Percentiles rank a stretch among this genome's conserved stretches.
Evolutionary conservation across 169 alveolate species (phyloP).

Genomic region (Plasmodium malariae): DNA sequence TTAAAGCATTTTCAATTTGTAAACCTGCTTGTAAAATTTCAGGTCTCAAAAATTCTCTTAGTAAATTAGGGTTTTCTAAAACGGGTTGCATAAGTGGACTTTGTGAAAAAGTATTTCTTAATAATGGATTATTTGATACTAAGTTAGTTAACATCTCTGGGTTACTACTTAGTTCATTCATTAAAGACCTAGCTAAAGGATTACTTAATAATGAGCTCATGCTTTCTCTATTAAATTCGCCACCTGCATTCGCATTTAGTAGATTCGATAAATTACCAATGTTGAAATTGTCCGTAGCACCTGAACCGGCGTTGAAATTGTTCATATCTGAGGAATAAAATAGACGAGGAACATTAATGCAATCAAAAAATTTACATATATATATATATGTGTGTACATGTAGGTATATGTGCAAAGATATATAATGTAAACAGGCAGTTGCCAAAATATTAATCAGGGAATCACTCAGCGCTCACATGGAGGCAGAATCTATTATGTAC

Average conservation of each 20-base stretch:
- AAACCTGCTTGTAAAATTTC: slow-evolving; percentile 88
- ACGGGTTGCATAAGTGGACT: slow-evolving; percentile 89
- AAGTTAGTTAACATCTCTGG: slow-evolving; percentile 75
- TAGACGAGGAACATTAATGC: neutral
- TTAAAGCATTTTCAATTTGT: slow-evolving; percentile 84
- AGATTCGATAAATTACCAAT: slow-evolving; percentile 50
- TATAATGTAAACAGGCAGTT: neutral
- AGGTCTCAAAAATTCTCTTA: slow-evolving; percentile 89
- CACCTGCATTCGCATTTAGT: slow-evolving; percentile 57
- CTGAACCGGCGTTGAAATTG: slow-evolving; percentile 18
- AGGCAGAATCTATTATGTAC: too few relatives aligned
- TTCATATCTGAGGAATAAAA: slow-evolving; percentile 13
- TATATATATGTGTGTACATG: slow-evolving; percentile 3
- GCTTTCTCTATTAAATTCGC: slow-evolving; percentile 60
- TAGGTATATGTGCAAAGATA: neutral
- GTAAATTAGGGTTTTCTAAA: slow-evolving; percentile 89
- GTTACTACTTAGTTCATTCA: slow-evolving; percentile 66
- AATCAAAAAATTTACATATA: neutral
- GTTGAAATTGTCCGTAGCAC: slow-evolving; percentile 34
- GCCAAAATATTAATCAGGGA: too few relatives aligned
- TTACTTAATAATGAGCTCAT: slow-evolving; percentile 55
- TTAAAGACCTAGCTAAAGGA: slow-evolving; percentile 63
- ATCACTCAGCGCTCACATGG: too few relatives aligned
- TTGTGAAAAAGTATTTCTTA: slow-evolving; percentile 82
- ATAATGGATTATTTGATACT: slow-evolving; percentile 76